A percentile compares a stretch with the other conserved stretches of the same genome.
Conservation (phyloP, 2,329 filamentous ascomycete species). For the Penicillium nordicum region DNA sequence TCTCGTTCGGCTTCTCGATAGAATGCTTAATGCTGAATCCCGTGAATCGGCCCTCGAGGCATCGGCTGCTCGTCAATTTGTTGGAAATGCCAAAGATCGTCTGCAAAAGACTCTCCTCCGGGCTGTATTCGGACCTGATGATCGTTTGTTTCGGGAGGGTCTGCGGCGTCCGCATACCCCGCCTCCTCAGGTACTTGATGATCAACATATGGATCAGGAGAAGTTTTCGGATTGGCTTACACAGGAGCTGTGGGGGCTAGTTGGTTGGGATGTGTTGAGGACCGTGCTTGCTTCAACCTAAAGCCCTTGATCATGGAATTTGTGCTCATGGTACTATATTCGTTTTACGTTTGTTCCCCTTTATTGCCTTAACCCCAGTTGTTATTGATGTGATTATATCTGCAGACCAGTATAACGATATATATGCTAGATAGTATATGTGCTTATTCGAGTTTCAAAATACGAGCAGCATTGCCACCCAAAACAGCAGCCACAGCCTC, state of each 20-base stretch:
- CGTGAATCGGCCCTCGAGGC: not conserved
- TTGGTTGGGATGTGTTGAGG: constrained; percentile 53
- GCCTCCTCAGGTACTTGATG: constrained; percentile 15
- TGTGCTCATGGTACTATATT: not conserved
- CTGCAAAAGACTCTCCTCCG: constrained; percentile 43
- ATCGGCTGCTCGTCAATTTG: constrained; percentile 12
- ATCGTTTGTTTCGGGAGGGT: constrained; percentile 28
- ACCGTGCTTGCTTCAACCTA: not conserved
- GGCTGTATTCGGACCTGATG: constrained; percentile 40
- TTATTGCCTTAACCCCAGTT: not conserved
- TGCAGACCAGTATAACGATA: not conserved
- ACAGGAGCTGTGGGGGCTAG: constrained; percentile 54
- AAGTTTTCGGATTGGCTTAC: constrained; percentile 53
- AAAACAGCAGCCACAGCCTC: constrained; percentile 37
- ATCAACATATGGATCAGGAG: constrained; percentile 23
- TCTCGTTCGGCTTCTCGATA: constrained; percentile 37
- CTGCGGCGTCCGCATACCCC: constrained; percentile 25
- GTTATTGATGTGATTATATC: not conserved
- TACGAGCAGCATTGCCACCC: constrained; percentile 45
- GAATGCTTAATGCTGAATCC: constrained; percentile 18
- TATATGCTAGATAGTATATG: not conserved
- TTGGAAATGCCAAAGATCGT: constrained; percentile 25
- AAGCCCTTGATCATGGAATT: not conserved
- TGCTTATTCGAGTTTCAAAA: constrained; percentile 36
- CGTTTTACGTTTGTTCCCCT: not conserved